Evolutionary conservation across 495 filamentous ascomycete genomes (phyloP), one percentile per base, ranked within the genome.

Genomic region (Neurospora sp.): DNA sequence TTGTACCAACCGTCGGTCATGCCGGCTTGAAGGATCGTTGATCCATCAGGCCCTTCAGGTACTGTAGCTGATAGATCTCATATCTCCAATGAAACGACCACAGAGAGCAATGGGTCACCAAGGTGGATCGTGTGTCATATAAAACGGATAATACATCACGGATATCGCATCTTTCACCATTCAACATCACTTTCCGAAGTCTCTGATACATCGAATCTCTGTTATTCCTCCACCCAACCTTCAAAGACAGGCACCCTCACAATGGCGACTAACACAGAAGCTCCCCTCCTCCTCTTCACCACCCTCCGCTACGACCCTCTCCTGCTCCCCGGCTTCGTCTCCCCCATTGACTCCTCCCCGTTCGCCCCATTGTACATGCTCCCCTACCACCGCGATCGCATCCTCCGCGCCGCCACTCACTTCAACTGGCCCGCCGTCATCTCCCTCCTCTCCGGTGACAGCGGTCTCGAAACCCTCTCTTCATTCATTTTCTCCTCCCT

Each of bases 311-410:
- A 91, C 80, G 94, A 97, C 76, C 90, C 88, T 10, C 75, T 79
- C 7, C 89, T 97, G 39, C 81, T 86, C 7, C 70, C 79, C 66
- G 75, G 82, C n/a, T 73, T 81, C 69, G 74, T 83, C 18, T 73
- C 82, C 10, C 72, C 60, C 39, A 78, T 77, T 37, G 80, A 78
- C 5, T 80, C 85, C 75, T 42, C 71, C 31, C 70, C n/a, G 9
- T 49, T 10, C 44, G n/a, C 44, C n/a, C n/a, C 44, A 42, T 91
- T 96, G 78, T 97, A 97, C 83, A 93, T 98, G 84, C 87, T 97
- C 14, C 82, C 87, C 62, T 91, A 91, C 81, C 95, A 98, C 80
- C 89, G 88, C 27, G 92, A 96, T 77, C 93, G 87, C 71, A 89
- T 98, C 78, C 86, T 94, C 62, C 84, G 85, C 72, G 93, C 93